These are phyloP conservation scores for Oldenlandia corymbosa DNA, from an alignment of 257 asterid species.

Conservation along the genomic window DNA sequence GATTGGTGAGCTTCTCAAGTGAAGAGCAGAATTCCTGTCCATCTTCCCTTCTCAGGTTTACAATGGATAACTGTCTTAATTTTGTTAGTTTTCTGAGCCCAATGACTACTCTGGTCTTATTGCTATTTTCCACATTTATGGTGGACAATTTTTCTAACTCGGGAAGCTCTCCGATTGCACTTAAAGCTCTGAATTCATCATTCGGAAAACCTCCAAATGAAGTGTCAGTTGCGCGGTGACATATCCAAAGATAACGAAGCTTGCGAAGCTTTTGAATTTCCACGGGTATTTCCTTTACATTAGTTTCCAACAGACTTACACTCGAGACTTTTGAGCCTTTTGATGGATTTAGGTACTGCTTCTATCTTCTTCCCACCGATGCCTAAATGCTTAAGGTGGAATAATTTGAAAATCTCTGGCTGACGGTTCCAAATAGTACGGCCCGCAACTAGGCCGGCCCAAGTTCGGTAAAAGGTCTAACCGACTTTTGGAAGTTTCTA, in stretches of 20 bases:
- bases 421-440: too few relatives aligned
- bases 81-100: conserved; percentile 23
- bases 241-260: conserved; percentile 7
- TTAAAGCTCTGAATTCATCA: neutral
- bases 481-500: too few relatives aligned
- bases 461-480: too few relatives aligned
- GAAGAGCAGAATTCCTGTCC: conserved; percentile 29
- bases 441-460: too few relatives aligned
- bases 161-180: conserved; percentile 18
- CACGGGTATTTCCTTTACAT: conserved; percentile 10
- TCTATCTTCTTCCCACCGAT: conserved; percentile 6
- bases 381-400: conserved; percentile 18
- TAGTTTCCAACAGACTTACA: conserved; percentile 5
- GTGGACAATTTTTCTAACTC: conserved; percentile 4
- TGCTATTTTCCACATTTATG: neutral
- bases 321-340: conserved; percentile 19
- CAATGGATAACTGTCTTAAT: conserved; percentile 13
- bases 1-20: conserved; percentile 19
- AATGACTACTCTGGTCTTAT: neutral
- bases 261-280: conserved; percentile 18
- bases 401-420: conserved; percentile 7
- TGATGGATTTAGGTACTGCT: conserved; percentile 15
- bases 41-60: conserved; percentile 26
- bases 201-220: neutral
- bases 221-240: neutral